phyloP scores from a whole-genome alignment of 2,329 filamentous ascomycete species.

The Lasiodiplodia citricola region DNA sequence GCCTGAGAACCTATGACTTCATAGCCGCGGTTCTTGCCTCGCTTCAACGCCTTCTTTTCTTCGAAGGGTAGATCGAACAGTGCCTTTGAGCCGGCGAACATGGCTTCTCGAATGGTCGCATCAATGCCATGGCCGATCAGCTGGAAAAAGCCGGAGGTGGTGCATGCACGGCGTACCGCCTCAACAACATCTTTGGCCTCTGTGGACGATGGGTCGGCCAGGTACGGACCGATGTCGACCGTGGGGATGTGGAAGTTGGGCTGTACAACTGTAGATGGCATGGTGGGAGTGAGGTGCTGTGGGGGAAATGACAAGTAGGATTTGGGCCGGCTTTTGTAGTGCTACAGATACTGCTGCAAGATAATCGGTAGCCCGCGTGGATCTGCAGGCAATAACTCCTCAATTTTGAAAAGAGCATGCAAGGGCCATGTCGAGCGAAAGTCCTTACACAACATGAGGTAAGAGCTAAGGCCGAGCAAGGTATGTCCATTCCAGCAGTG shows the following conservation, averaged over 20 bases:
- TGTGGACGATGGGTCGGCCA: slow-evolving; percentile 5
- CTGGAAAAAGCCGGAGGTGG: slow-evolving; percentile 23
- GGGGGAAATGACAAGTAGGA: not conserved
- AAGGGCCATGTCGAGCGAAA: not conserved
- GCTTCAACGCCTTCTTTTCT: slow-evolving; percentile 20
- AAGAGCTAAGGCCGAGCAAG: not conserved
- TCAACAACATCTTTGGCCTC: slow-evolving; percentile 1
- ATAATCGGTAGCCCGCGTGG: not conserved
- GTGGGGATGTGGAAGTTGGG: slow-evolving; percentile 15
- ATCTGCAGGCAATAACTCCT: not conserved
- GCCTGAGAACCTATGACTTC: slow-evolving; percentile 28
- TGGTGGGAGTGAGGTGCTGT: not conserved
- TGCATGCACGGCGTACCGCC: slow-evolving; percentile 9
- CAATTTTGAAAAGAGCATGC: too few species aligned
- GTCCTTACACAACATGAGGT: not conserved
- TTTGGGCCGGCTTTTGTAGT: not conserved
- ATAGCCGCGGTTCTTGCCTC: slow-evolving; percentile 26
- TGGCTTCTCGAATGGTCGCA: not conserved
- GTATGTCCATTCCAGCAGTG: not conserved
- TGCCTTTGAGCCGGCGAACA: slow-evolving; percentile 19
- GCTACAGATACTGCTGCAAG: not conserved
- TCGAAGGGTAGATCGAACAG: slow-evolving; percentile 8
- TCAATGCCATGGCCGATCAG: slow-evolving; percentile 13
- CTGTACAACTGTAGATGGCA: not conserved
- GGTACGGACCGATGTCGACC: slow-evolving; percentile 10